These are phyloP conservation scores for Obelidium mucronatum DNA, from an alignment of 192 early-diverging fungal species.

Conservation along the genomic window DNA sequence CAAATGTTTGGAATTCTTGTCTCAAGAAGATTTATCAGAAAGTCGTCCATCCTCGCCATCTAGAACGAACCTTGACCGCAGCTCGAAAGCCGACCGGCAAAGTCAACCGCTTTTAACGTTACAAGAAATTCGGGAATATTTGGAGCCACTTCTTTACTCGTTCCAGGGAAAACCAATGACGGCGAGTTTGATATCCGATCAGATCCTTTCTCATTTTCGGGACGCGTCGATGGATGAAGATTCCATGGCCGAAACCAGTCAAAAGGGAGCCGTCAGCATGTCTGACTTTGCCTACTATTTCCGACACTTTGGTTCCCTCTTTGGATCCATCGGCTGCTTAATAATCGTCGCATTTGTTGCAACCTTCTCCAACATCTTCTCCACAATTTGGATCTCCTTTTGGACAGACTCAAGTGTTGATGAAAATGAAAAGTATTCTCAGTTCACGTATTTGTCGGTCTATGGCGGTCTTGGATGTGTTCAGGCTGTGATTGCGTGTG, in stretches of 20 bases:
- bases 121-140: slow-evolving; percentile 10
- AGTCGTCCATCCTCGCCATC: background rate
- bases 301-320: slow-evolving; percentile 16
- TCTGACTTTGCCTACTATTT: slow-evolving; percentile 19
- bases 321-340: slow-evolving; percentile 4
- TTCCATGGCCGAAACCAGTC: slow-evolving; percentile 8
- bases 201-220: slow-evolving; percentile 18
- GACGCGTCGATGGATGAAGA: background rate
- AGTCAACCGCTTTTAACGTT: slow-evolving; percentile 5
- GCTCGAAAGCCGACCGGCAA: background rate
- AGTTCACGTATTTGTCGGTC: slow-evolving; percentile 7
- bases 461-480: slow-evolving; percentile 20
- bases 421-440: background rate
- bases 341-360: slow-evolving; percentile 8
- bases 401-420: slow-evolving; percentile 13
- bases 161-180: slow-evolving; percentile 16
- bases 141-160: slow-evolving; percentile 1
- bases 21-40: slow-evolving; percentile 21
- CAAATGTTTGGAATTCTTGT: slow-evolving; percentile 17
- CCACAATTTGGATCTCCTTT: slow-evolving; percentile 20
- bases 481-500: slow-evolving; percentile 13
- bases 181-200: slow-evolving; percentile 1
- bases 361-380: background rate
- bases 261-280: slow-evolving; percentile 9
- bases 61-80: background rate